phyloP scores from a whole-genome alignment of 345 rosid species.

The Mallotus nudiflorus region DNA sequence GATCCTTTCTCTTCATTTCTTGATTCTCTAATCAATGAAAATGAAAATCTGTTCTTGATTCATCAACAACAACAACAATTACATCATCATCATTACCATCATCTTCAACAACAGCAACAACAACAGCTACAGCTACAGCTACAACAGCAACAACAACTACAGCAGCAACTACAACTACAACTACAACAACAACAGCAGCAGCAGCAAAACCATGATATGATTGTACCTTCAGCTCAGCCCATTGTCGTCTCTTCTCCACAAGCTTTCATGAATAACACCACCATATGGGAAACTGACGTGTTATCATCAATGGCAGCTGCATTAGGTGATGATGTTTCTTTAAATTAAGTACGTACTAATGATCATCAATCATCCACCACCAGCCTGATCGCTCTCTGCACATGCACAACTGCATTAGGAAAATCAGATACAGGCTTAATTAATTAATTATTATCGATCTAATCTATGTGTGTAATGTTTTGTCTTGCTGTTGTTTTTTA shows the following conservation, averaged over 20 bases:
- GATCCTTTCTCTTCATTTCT: conserved; percentile 70
- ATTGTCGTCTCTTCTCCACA: conserved; percentile 7
- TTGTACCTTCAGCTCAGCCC: background rate
- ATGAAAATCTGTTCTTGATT: conserved; percentile 31
- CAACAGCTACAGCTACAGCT: too few relatives aligned
- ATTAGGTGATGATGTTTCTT: conserved; percentile 18
- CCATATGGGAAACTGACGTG: conserved; percentile 26
- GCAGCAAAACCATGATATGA: background rate
- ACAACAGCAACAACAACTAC: conserved; percentile 10
- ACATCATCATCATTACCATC: background rate
- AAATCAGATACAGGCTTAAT: background rate
- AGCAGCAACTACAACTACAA: conserved; percentile 15
- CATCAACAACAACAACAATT: conserved; percentile 32
- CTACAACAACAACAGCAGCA: conserved; percentile 14
- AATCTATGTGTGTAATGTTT: too few relatives aligned
- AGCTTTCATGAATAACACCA: background rate
- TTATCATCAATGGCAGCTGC: conserved; percentile 19
- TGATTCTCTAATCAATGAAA: conserved; percentile 61
- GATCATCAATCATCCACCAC: background rate
- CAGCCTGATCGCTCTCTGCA: background rate
- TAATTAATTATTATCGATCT: background rate
- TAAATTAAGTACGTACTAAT: background rate
- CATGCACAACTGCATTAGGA: background rate
- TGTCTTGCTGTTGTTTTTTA: too few relatives aligned
- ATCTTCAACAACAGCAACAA: too few relatives aligned